A percentile compares a stretch with the other conserved stretches of the same genome.
phyloP scores from a whole-genome alignment of 2,329 filamentous ascomycete species.

The Lecanoromycetidae sp. region DNA sequence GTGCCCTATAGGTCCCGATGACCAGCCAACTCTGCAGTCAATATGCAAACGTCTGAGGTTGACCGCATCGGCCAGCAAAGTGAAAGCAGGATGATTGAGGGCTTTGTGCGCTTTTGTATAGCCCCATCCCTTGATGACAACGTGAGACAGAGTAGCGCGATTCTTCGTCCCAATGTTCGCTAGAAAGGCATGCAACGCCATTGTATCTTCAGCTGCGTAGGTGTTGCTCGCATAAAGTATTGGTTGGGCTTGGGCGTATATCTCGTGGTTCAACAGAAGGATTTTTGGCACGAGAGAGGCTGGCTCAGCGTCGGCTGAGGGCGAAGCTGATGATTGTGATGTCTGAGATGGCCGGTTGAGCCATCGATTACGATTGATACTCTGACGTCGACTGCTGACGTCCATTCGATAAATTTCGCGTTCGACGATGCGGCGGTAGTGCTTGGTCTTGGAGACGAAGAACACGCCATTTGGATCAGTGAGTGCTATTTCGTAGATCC shows the following conservation, averaged over 20 bases:
- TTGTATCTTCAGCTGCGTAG: slow-evolving; percentile 9
- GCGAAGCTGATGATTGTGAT: background rate
- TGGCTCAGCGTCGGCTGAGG: background rate
- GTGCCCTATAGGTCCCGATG: slow-evolving; percentile 6
- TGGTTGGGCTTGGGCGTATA: slow-evolving; percentile 14
- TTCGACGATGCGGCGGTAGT: slow-evolving; percentile 23
- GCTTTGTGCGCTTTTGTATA: slow-evolving; percentile 21
- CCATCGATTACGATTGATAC: background rate
- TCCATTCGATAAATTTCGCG: slow-evolving; percentile 9
- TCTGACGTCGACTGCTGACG: background rate
- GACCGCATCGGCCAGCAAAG: slow-evolving; percentile 22
- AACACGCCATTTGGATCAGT: background rate
- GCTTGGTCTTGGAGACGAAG: slow-evolving; percentile 6
- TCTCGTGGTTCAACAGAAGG: slow-evolving; percentile 10
- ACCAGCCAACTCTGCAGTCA: slow-evolving; percentile 14
- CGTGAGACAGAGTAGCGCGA: slow-evolving; percentile 20
- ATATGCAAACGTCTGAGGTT: slow-evolving; percentile 24
- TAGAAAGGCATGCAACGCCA: slow-evolving; percentile 8
- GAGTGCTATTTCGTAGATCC: slow-evolving; percentile 10
- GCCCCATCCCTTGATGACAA: slow-evolving; percentile 23
- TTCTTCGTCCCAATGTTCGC: slow-evolving; percentile 23
- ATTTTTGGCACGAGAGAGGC: slow-evolving; percentile 2
- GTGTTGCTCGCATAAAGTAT: slow-evolving; percentile 11
- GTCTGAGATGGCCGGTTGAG: too few species aligned
- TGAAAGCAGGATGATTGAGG: slow-evolving; percentile 27